Conservation (phyloP, 2,329 filamentous ascomycete genomes). For the Golovinomyces cichoracearum region DNA sequence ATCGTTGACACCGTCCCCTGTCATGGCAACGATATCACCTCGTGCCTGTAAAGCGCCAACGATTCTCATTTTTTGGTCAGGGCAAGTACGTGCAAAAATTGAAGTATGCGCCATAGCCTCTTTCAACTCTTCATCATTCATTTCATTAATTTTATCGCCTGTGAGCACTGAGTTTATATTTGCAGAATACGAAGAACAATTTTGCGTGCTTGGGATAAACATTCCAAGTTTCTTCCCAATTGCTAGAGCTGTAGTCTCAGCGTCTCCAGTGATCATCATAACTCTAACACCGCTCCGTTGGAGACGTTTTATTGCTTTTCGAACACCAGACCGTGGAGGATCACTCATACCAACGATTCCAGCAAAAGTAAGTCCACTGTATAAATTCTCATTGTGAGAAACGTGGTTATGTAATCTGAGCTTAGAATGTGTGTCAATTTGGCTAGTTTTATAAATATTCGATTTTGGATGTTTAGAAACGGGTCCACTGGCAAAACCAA, state of each 20-base stretch:
- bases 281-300: conserved; percentile 90
- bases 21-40: conserved; percentile 96
- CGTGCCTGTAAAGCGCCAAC: conserved; percentile 71
- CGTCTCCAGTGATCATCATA: conserved; percentile 97
- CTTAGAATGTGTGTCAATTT: conserved; percentile 23
- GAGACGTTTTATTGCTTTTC: conserved; percentile 62
- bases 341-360: conserved; percentile 95
- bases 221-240: conserved; percentile 93
- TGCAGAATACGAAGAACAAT: conserved; percentile 27
- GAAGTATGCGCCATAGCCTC: conserved; percentile 69
- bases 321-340: conserved; percentile 71
- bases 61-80: conserved; percentile 96
- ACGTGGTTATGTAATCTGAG: conserved; percentile 8
- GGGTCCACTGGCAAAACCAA: conserved; percentile 75
- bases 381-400: conserved; percentile 42
- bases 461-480: conserved; percentile 26
- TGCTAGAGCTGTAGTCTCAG: conserved; percentile 77
- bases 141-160: conserved; percentile 77
- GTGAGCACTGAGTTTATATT: conserved; percentile 47
- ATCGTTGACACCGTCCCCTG: conserved; percentile 92
- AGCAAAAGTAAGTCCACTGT: conserved; percentile 64
- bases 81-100: conserved; percentile 87
- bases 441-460: conserved; percentile 12
- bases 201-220: conserved; percentile 36
- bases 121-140: conserved; percentile 65